Conservation (phyloP, 2,329 filamentous ascomycete genomes). For the Pseudocercospora vitis region DNA sequence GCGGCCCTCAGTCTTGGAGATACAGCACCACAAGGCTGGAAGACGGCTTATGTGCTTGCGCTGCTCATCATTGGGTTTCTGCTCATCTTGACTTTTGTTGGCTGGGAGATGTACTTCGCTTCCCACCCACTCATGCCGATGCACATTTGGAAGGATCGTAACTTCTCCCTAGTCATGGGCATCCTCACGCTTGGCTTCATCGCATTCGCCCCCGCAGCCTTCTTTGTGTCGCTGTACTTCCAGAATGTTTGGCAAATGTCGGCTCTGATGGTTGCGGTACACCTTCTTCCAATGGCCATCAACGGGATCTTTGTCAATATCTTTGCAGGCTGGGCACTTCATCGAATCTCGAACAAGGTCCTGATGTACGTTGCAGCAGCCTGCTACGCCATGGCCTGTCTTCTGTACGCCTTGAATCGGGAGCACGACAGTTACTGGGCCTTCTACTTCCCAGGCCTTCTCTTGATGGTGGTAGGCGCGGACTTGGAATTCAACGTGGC, state of each 20-base stretch:
- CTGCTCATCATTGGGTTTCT: conserved; percentile 61
- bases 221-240: conserved; percentile 62
- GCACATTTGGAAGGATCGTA: conserved; percentile 60
- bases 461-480: conserved; percentile 63
- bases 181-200: conserved; percentile 62
- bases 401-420: conserved; percentile 59
- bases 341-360: conserved; percentile 63
- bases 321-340: conserved; percentile 61
- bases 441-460: conserved; percentile 61
- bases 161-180: conserved; percentile 63
- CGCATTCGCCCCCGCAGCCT: conserved; percentile 50
- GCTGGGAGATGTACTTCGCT: conserved; percentile 60
- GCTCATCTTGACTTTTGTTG: conserved; percentile 58
- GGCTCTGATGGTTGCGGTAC: conserved; percentile 61
- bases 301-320: conserved; percentile 64
- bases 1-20: conserved; percentile 57
- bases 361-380: conserved; percentile 57
- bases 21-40: conserved; percentile 63
- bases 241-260: conserved; percentile 56
- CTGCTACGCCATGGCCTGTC: conserved; percentile 47
- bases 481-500: conserved; percentile 71
- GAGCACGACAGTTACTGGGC: conserved; percentile 62
- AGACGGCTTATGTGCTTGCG: conserved; percentile 60
- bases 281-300: conserved; percentile 65
- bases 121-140: conserved; percentile 53